Conservation (phyloP, 2,329 filamentous ascomycete species). For the Aspergillus pseudoglaucus region DNA sequence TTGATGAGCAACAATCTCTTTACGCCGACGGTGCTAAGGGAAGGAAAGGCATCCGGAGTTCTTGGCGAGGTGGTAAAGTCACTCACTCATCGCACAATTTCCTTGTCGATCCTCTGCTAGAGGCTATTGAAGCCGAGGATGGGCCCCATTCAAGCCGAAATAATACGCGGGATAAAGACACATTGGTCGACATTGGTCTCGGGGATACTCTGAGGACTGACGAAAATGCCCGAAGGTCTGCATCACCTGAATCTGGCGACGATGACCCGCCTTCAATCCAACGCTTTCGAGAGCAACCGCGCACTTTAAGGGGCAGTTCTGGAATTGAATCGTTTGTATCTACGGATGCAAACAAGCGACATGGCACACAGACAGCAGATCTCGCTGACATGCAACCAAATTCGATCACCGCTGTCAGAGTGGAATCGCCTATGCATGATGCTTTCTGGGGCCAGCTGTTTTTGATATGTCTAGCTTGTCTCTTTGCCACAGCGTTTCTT, state of each 20-base stretch:
- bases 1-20: slow-evolving; percentile 43
- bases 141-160: slow-evolving; percentile 22
- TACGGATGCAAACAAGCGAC: slow-evolving; percentile 45
- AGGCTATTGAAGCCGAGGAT: slow-evolving; percentile 32
- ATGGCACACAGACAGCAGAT: slow-evolving; percentile 42
- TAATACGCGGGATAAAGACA: slow-evolving; percentile 54
- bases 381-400: slow-evolving; percentile 49
- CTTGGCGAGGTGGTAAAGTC: slow-evolving; percentile 48
- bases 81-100: slow-evolving; percentile 33
- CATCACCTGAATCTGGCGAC: slow-evolving; percentile 35
- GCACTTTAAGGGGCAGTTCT: slow-evolving; percentile 31
- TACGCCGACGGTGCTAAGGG: slow-evolving; percentile 33
- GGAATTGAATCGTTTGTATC: slow-evolving; percentile 38
- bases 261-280: slow-evolving; percentile 51
- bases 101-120: slow-evolving; percentile 26
- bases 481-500: slow-evolving; percentile 82
- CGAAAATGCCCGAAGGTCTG: slow-evolving; percentile 38
- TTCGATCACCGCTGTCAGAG: slow-evolving; percentile 52
- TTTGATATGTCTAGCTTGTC: slow-evolving; percentile 71
- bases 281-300: slow-evolving; percentile 45
- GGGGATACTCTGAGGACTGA: slow-evolving; percentile 55
- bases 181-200: slow-evolving; percentile 80
- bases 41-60: slow-evolving; percentile 50
- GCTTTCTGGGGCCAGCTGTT: slow-evolving; percentile 89
- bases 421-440: slow-evolving; percentile 74